Percentiles rank a stretch among this genome's conserved stretches.
Evolutionary conservation across 106 monocot species (phyloP).

Genomic region (Narthecium ossifragum): DNA sequence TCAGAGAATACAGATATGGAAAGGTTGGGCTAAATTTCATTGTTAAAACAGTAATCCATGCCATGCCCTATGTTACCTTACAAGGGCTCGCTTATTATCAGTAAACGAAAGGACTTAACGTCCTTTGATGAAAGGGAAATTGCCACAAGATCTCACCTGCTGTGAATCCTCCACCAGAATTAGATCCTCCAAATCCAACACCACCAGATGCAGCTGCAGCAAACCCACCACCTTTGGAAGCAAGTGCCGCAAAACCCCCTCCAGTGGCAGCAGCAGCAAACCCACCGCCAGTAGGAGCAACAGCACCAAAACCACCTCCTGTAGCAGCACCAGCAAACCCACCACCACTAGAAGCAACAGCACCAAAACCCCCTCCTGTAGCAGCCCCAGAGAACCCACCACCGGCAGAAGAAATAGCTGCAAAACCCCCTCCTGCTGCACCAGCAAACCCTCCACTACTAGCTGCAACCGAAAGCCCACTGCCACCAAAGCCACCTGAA

Average conservation of each 20-base stretch:
- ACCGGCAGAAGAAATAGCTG: constrained; percentile 23
- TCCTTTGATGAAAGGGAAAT: background rate
- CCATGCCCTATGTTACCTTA: background rate
- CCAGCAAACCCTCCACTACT: constrained; percentile 18
- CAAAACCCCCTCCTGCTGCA: constrained; percentile 19
- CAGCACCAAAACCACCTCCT: no score
- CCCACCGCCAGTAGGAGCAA: constrained; percentile 13
- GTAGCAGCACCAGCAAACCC: constrained; percentile 33
- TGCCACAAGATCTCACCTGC: constrained; percentile 20
- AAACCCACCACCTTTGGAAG: constrained; percentile 50
- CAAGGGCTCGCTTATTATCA: background rate
- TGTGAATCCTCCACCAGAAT: constrained; percentile 22
- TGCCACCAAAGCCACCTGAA: constrained; percentile 20
- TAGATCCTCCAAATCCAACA: constrained; percentile 24
- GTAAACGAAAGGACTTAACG: background rate
- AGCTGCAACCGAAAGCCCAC: constrained; percentile 13
- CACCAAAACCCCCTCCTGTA: constrained; percentile 23
- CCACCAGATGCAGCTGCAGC: constrained; percentile 24
- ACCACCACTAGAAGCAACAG: constrained; percentile 19
- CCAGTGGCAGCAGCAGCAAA: constrained; percentile 31
- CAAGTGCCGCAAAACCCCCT: constrained; percentile 42
- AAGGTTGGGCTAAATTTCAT: background rate
- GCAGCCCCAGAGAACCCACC: constrained; percentile 23
- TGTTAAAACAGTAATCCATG: background rate
- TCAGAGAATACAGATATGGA: no score